Conservation (phyloP, 2,329 filamentous ascomycete genomes). For the Sphaerostilbella broomeana region DNA sequence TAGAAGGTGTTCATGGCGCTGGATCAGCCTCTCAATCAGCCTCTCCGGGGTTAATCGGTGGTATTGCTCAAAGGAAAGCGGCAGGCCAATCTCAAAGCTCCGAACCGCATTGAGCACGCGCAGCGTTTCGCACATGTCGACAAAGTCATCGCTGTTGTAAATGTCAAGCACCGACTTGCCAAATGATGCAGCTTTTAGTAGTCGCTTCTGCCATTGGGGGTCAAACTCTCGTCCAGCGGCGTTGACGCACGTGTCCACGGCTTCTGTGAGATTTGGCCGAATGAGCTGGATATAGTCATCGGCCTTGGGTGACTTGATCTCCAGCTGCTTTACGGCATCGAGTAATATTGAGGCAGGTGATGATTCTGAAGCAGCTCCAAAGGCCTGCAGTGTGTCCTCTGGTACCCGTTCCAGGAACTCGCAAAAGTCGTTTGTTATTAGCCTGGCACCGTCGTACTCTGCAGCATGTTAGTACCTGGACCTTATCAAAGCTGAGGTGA, state of each 20-base stretch:
- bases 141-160: slow-evolving; percentile 97
- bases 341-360: slow-evolving; percentile 87
- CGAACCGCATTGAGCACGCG: slow-evolving; percentile 88
- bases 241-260: slow-evolving; percentile 88
- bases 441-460: slow-evolving; percentile 76
- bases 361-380: slow-evolving; percentile 79
- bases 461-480: slow-evolving; percentile 10
- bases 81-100: slow-evolving; percentile 84
- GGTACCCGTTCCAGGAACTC: slow-evolving; percentile 96
- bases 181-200: slow-evolving; percentile 94
- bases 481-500: not conserved
- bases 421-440: slow-evolving; percentile 90
- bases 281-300: slow-evolving; percentile 98
- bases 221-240: slow-evolving; percentile 90
- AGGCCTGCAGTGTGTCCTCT: slow-evolving; percentile 78
- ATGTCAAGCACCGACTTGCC: slow-evolving; percentile 95
- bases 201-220: slow-evolving; percentile 85
- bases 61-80: slow-evolving; percentile 90
- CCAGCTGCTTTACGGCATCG: slow-evolving; percentile 84
- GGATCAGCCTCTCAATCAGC: slow-evolving; percentile 78
- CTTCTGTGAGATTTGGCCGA: slow-evolving; percentile 76
- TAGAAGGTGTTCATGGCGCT: slow-evolving; percentile 83
- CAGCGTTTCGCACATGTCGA: slow-evolving; percentile 93
- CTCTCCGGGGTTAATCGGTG: slow-evolving; percentile 82
- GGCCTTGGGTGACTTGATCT: slow-evolving; percentile 90